These are phyloP conservation scores for Lactifluus pinguis DNA, from an alignment of 768 basidiomycete genomes.

Conservation along the genomic window DNA sequence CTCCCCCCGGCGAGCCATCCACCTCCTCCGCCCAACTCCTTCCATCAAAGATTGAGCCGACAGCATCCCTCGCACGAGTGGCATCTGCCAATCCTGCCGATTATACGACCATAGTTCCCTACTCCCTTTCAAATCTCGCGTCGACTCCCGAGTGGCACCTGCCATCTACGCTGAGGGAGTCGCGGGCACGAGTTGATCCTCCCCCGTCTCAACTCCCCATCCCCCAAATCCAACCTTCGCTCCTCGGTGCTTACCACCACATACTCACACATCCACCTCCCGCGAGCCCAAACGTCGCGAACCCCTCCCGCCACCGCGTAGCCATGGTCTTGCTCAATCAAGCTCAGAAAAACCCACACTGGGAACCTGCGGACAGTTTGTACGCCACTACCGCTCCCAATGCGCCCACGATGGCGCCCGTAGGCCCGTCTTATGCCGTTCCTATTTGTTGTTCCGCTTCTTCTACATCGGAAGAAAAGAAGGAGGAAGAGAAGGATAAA, in stretches of 20 bases:
- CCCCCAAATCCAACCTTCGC: constrained; percentile 53
- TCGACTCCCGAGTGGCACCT: constrained; percentile 62
- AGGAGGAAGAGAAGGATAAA: constrained; percentile 48
- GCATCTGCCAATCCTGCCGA: constrained; percentile 46
- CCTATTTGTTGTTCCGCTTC: constrained; percentile 24
- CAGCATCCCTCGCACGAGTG: constrained; percentile 34
- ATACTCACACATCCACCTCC: constrained; percentile 64
- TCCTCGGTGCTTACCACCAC: constrained; percentile 65
- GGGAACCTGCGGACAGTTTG: constrained; percentile 55
- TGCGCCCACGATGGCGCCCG: constrained; percentile 50
- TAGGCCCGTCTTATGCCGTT: constrained; percentile 58
- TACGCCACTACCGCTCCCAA: constrained; percentile 52
- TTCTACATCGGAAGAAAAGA: constrained; percentile 31
- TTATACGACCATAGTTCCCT: constrained; percentile 63
- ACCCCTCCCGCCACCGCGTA: constrained; percentile 63
- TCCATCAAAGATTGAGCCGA: constrained; percentile 29
- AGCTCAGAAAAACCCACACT: constrained; percentile 47
- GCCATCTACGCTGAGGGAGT: constrained; percentile 27
- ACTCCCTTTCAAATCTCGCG: constrained; percentile 62
- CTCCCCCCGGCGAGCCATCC: constrained; percentile 27
- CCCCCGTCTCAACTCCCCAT: constrained; percentile 31
- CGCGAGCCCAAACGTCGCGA: constrained; percentile 37
- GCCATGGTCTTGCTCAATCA: constrained; percentile 59
- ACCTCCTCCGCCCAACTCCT: constrained; percentile 29
- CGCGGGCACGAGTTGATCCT: constrained; percentile 4